These are phyloP conservation scores for Bacterosira constricta DNA, from an alignment of 108 stramenopile genomes.

Conservation along the genomic window DNA sequence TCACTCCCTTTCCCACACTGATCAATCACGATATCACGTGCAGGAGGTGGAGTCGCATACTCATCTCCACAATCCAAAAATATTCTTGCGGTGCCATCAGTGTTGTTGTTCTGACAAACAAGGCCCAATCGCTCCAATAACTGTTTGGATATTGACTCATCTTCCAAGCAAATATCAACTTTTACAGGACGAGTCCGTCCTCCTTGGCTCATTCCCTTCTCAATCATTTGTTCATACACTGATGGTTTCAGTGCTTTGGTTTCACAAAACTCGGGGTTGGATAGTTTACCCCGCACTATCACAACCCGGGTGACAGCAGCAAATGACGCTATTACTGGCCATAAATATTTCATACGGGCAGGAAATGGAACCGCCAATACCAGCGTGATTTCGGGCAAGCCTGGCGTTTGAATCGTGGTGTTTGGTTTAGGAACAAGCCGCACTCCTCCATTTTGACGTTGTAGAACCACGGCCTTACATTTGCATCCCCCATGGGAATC, in stretches of 20 bases:
- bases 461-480: conserved; percentile 17
- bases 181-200: conserved; percentile 37
- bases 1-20: conserved; percentile 1
- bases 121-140: conserved; percentile 30
- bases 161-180: conserved; percentile 38
- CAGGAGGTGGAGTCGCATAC: conserved; percentile 19
- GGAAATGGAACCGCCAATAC: conserved; percentile 42
- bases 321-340: conserved; percentile 44
- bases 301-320: conserved; percentile 27
- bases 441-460: neutral
- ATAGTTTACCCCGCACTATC: conserved; percentile 24
- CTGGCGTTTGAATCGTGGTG: neutral
- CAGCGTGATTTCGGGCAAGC: conserved; percentile 32
- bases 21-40: conserved; percentile 33
- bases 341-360: conserved; percentile 29
- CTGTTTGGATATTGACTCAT: conserved; percentile 16
- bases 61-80: conserved; percentile 65
- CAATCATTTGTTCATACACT: conserved; percentile 34
- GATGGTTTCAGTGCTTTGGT: conserved; percentile 19
- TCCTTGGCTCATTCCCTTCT: conserved; percentile 59
- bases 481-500: conserved; percentile 3
- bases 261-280: conserved; percentile 31
- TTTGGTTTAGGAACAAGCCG: no score
- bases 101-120: neutral
- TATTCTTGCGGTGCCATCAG: conserved; percentile 26